Evolutionary conservation across 306 rosid species (phyloP), one percentile per base, ranked within the genome.

Genomic region (Alnus glutinosa): DNA sequence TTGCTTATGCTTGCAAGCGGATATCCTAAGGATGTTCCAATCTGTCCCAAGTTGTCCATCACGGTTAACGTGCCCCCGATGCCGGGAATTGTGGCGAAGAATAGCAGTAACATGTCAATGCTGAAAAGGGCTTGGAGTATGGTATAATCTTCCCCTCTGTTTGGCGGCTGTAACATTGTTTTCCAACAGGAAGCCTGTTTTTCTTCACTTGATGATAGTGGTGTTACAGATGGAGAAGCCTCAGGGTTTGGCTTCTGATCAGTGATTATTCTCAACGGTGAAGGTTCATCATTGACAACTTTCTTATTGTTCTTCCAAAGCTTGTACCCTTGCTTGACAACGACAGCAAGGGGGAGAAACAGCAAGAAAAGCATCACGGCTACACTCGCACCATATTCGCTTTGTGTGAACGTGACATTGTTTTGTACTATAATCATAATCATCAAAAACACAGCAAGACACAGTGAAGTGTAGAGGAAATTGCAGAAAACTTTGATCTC

Each of bases 381-480:
- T n/a, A 87, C 86, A 76, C 89, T 85, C 11, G 58, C 77, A 14
- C 86, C 88, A 46, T 61, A 89, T 61, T 83, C 90, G 4, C 16
- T 28, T 37, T 64, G 85, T 1, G 81, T 68, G 47, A 87, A 89
- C 1, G 18, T 23, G 16, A 62, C 77, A n/a, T 15, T 55, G 12
- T 80, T 84, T 16, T 89, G 54, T 5, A 81, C 16, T 2, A 89
- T 87, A 54, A 85, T 89, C 83, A 89, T 83, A 15, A 87, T 36
- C 89, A 87, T 89, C 9, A 89, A 66, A 63, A 87, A 89, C 42
- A 90, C 90, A 7, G 92, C 92, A 1, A 89, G 92, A 16, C 90
- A 89, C 18, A 89, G 92, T n/a, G 92, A 89, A 70, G 81, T 71
- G 69, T 78, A 89, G 19, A 89, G 83, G 48, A 89, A 82, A 7